Base-by-base conservation (phyloP, 805 yeast genomes). In the Candida argentea region DNA sequence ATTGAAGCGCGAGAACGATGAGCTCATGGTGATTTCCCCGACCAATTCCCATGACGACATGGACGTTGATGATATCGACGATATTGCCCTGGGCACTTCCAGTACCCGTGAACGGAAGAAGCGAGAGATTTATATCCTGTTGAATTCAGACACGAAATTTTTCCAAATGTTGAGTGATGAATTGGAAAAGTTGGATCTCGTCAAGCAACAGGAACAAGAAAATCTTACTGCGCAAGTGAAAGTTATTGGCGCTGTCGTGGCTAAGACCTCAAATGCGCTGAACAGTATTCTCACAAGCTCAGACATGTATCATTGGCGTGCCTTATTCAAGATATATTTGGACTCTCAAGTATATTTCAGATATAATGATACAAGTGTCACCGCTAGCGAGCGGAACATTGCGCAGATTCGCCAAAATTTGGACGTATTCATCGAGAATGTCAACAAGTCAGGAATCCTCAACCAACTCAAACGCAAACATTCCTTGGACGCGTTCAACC, bases 251-350 rank as follows among this genome's bases (percentile, higher is more conserved):
- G 39, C 48, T 9, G 37, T 46, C 5, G 53, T 74, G 3, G n/a
- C n/a, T n/a, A 50, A 63, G 2, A 43, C 51, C 5, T 48, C 61
- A 11, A 46, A 68, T 0, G 42, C 54, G 9, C 9, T 8, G 9
- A 26, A 18, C 15, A 14, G 24, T 20, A 18, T 26, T 12, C 37
- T 35, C 11, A 46, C 42, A 9, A 51, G 53, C 20, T 52, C 64
- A 1, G 89, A 80, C 43, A 53, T 79, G 50, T 75, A 74, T 40
- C 58, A 61, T 6, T 81, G 89, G 89, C 56, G 89, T 33, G 73
- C 75, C 40, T 61, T 80, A 6, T 79, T 80, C 52, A 69, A 65
- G 40, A 48, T 67, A 13, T 80, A 78, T 39, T 61, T 78, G 15
- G 87, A 79, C 36, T 65, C 72, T 14, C 80, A 78, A 37, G 69